phyloP scores from a whole-genome alignment of 306 rosid genomes.

The Oemleria cerasiformis region DNA sequence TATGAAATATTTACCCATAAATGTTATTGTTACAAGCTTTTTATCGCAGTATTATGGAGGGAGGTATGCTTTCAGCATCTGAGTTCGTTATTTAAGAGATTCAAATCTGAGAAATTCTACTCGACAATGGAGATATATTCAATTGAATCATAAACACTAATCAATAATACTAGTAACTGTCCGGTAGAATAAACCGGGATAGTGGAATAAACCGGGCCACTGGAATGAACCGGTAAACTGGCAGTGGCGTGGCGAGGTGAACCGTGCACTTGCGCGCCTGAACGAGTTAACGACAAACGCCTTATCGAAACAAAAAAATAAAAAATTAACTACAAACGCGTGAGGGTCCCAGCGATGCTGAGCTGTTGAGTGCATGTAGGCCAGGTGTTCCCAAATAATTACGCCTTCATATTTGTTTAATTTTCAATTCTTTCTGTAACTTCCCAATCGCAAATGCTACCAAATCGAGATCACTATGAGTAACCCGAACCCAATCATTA shows the following conservation, averaged over 20 bases:
- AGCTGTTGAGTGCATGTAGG: constrained; percentile 20
- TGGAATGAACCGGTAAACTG: background rate
- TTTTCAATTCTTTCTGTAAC: background rate
- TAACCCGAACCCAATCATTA: constrained; percentile 17
- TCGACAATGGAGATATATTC: no score
- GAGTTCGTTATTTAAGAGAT: no score
- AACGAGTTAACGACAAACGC: background rate
- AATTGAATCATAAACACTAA: no score
- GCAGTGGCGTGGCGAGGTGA: background rate
- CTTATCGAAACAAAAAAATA: background rate
- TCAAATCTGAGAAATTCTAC: no score
- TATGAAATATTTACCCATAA: no score
- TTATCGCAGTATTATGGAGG: no score
- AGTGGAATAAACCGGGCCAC: background rate
- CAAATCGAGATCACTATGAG: constrained; percentile 7
- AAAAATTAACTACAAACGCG: background rate
- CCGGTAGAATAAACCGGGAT: background rate
- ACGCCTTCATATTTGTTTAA: background rate
- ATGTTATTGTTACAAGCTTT: no score
- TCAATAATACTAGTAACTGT: no score
- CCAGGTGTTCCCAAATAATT: constrained; percentile 28
- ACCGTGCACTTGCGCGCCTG: background rate
- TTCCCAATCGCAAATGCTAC: constrained; percentile 2
- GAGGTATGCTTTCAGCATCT: no score
- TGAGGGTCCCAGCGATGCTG: background rate